Evolutionary conservation across 352 stramenopile species (phyloP).

Genomic region (Phytopythium sindhum): DNA sequence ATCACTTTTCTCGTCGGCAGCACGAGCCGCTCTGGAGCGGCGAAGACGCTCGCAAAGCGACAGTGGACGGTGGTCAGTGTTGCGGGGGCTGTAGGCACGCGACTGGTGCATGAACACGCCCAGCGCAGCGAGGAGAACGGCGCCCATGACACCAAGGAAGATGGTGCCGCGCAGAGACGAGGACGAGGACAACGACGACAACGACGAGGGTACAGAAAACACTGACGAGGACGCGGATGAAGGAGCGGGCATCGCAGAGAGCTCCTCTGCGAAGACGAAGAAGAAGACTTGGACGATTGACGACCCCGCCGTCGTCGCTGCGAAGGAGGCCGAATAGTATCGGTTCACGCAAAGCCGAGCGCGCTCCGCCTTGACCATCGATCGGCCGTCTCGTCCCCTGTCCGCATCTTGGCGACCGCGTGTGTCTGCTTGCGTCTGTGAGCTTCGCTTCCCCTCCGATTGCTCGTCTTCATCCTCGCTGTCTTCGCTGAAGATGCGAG

Average conservation of each 20-base stretch:
- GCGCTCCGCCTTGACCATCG: slow-evolving; percentile 1
- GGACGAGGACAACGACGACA: not conserved
- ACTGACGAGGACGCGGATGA: not conserved
- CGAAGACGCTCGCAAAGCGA: not conserved
- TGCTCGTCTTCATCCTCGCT: slow-evolving; percentile 8
- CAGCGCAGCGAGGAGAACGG: slow-evolving; percentile 32
- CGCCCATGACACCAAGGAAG: slow-evolving; percentile 36
- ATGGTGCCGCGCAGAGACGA: slow-evolving; percentile 17
- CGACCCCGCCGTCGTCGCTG: slow-evolving; percentile 33
- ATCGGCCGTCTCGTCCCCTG: not conserved
- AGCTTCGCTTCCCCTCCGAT: not conserved
- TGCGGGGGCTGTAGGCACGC: slow-evolving; percentile 18
- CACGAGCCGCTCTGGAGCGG: not conserved
- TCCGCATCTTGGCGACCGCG: not conserved
- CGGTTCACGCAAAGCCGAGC: slow-evolving; percentile 2
- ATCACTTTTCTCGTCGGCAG: not conserved
- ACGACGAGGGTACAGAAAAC: not conserved
- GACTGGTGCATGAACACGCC: slow-evolving; percentile 51
- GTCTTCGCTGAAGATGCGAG: slow-evolving; percentile 2
- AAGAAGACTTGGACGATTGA: slow-evolving; percentile 53
- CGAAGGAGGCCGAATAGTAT: slow-evolving; percentile 37
- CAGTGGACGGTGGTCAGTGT: not conserved
- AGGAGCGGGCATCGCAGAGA: not conserved
- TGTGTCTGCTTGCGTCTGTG: not conserved
- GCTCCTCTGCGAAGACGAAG: slow-evolving; percentile 38